phyloP scores from a whole-genome alignment of 305 asterid species.

The Euphrasia arctica region DNA sequence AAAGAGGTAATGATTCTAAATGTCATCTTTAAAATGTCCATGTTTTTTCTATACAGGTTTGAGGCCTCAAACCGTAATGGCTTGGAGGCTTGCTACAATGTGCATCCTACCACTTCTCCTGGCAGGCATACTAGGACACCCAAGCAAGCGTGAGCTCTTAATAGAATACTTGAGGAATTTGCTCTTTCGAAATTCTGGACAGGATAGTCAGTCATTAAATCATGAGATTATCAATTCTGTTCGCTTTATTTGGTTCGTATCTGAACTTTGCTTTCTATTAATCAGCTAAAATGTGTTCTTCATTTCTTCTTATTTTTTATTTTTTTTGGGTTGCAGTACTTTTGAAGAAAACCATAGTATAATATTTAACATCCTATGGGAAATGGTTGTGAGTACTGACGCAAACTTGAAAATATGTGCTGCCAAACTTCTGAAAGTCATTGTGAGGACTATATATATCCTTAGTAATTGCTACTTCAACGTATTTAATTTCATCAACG shows the following conservation, averaged over 20 bases:
- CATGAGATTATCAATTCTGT: conserved; percentile 75
- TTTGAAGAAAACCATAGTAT: conserved; percentile 73
- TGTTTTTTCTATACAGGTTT: conserved; percentile 49
- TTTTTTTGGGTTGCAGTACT: conserved; percentile 58
- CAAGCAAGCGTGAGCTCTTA: conserved; percentile 67
- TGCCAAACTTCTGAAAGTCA: conserved; percentile 83
- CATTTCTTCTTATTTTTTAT: conserved; percentile 27
- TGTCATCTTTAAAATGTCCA: conserved; percentile 19
- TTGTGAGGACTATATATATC: conserved; percentile 49
- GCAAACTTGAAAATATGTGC: conserved; percentile 69
- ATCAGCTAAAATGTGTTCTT: conserved; percentile 17
- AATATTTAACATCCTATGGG: conserved; percentile 92
- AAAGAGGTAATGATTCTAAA: conserved; percentile 33
- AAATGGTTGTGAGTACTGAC: conserved; percentile 87
- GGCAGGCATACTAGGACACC: conserved; percentile 91
- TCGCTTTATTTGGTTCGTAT: conserved; percentile 87
- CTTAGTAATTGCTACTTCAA: neutral
- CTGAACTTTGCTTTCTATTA: conserved; percentile 20
- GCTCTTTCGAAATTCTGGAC: conserved; percentile 63
- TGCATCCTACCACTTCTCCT: conserved; percentile 90
- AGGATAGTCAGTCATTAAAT: conserved; percentile 60
- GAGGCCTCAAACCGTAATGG: conserved; percentile 66
- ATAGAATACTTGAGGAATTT: conserved; percentile 67
- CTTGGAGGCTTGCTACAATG: conserved; percentile 72
- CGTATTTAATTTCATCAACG: conserved; percentile 11